Evolutionary conservation across 139 green algal species (phyloP).

Genomic region (Chlorella sp.): DNA sequence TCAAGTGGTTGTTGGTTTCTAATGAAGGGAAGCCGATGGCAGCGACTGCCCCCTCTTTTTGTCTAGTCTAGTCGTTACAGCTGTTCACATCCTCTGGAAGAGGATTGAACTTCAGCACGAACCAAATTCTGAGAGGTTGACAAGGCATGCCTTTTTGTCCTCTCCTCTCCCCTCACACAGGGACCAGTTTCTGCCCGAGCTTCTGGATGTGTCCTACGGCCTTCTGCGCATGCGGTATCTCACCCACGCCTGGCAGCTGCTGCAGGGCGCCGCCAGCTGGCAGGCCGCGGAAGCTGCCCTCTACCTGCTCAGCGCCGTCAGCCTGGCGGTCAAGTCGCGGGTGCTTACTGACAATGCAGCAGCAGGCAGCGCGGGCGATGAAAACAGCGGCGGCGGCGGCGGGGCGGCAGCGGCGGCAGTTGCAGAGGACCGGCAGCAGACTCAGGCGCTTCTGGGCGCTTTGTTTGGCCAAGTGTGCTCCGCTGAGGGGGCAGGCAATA

Average conservation of each 20-base stretch:
- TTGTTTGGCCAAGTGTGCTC: slow-evolving; percentile 60
- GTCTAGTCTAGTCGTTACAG: too few relatives aligned
- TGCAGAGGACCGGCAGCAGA: slow-evolving; percentile 14
- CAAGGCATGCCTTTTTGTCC: background rate
- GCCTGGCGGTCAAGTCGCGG: slow-evolving; percentile 21
- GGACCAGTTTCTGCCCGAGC: slow-evolving; percentile 54
- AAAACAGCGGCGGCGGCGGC: background rate
- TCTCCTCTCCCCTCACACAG: background rate
- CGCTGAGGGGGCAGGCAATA: background rate
- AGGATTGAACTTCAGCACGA: too few relatives aligned
- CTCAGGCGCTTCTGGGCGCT: slow-evolving; percentile 36
- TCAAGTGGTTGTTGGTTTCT: too few relatives aligned
- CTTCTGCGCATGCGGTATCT: slow-evolving; percentile 60
- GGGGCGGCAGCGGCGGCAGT: background rate
- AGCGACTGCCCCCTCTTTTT: too few relatives aligned
- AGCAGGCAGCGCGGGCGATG: background rate
- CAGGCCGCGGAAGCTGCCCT: slow-evolving; percentile 65
- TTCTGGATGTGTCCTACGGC: slow-evolving; percentile 47
- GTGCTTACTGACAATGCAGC: background rate
- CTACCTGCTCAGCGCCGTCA: slow-evolving; percentile 52
- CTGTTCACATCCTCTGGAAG: too few relatives aligned
- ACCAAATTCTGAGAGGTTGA: too few relatives aligned
- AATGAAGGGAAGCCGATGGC: too few relatives aligned
- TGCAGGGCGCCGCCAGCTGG: slow-evolving; percentile 54
- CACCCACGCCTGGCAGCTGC: slow-evolving; percentile 16